Evolutionary conservation across 805 yeast genomes (phyloP).

Genomic region (Barnettozyma wickerhamii): DNA sequence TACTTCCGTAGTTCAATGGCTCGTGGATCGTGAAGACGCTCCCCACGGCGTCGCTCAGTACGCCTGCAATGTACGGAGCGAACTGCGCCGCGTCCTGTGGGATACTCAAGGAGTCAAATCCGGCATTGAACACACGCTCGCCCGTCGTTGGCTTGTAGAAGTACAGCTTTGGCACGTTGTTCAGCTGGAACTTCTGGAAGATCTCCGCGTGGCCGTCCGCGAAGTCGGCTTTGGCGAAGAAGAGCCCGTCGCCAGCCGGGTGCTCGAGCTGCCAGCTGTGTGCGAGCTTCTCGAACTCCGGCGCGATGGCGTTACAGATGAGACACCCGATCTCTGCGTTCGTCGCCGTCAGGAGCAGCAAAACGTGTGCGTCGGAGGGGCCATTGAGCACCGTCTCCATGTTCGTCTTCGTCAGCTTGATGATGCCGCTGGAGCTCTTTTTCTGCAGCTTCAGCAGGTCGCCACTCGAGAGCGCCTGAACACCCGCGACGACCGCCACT

Average conservation of each 20-base stretch:
- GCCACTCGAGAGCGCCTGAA: constrained; percentile 12
- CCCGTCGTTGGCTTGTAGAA: constrained; percentile 50
- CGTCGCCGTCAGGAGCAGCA: constrained; percentile 73
- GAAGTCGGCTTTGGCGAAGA: constrained; percentile 75
- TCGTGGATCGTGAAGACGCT: constrained; percentile 26
- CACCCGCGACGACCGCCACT: neutral
- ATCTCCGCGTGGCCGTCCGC: constrained; percentile 47
- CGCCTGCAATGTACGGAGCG: constrained; percentile 27
- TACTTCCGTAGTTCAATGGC: constrained; percentile 35
- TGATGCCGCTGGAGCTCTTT: constrained; percentile 32
- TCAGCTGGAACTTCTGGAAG: constrained; percentile 41
- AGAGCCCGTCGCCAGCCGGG: constrained; percentile 52
- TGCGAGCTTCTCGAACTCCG: constrained; percentile 59
- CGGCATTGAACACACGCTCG: constrained; percentile 33
- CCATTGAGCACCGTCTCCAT: constrained; percentile 54
- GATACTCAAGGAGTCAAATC: constrained; percentile 27
- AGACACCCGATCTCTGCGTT: constrained; percentile 71
- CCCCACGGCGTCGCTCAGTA: constrained; percentile 22
- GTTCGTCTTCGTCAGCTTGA: constrained; percentile 56
- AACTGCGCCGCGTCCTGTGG: constrained; percentile 29
- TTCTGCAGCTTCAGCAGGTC: constrained; percentile 25
- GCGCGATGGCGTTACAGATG: constrained; percentile 66
- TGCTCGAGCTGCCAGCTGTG: constrained; percentile 57
- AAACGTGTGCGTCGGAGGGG: constrained; percentile 60
- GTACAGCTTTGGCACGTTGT: constrained; percentile 75